These are phyloP conservation scores for Blastocystis sp. DNA, from an alignment of 352 stramenopile genomes.

Conservation along the genomic window DNA sequence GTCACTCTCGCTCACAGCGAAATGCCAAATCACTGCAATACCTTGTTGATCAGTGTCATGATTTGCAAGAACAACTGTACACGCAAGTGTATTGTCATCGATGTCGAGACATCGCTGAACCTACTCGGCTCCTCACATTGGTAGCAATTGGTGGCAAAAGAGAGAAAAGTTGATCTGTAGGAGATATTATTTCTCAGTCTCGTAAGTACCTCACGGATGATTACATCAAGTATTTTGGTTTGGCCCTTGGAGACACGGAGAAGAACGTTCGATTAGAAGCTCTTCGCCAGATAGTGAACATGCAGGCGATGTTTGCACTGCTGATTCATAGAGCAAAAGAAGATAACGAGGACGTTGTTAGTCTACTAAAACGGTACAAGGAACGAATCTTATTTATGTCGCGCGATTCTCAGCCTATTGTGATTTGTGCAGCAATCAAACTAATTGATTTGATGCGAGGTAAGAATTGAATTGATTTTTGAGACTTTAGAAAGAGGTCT, in stretches of 20 bases:
- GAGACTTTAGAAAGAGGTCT: background rate
- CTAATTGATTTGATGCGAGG: background rate
- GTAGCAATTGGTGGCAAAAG: background rate
- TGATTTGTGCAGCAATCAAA: background rate
- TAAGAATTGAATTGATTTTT: background rate
- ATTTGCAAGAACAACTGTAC: slow-evolving; percentile 37
- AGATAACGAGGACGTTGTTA: slow-evolving; percentile 17
- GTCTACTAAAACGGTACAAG: slow-evolving; percentile 8
- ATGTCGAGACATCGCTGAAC: background rate
- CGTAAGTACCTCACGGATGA: background rate
- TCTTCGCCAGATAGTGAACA: background rate
- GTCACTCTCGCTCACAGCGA: background rate
- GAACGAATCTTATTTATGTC: slow-evolving; percentile 32
- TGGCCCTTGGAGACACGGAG: background rate
- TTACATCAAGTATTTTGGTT: slow-evolving; percentile 24
- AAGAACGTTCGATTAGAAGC: background rate
- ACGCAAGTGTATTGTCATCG: background rate
- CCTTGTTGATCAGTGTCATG: background rate
- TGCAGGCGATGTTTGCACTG: background rate
- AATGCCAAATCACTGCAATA: background rate
- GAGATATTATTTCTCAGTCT: background rate
- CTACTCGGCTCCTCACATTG: background rate
- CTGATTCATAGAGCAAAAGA: background rate
- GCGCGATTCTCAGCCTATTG: background rate
- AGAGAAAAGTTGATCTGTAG: background rate